Percentiles rank a stretch among this genome's conserved stretches.
phyloP scores from a whole-genome alignment of 2,329 filamentous ascomycete genomes.

The Venturia nashicola region DNA sequence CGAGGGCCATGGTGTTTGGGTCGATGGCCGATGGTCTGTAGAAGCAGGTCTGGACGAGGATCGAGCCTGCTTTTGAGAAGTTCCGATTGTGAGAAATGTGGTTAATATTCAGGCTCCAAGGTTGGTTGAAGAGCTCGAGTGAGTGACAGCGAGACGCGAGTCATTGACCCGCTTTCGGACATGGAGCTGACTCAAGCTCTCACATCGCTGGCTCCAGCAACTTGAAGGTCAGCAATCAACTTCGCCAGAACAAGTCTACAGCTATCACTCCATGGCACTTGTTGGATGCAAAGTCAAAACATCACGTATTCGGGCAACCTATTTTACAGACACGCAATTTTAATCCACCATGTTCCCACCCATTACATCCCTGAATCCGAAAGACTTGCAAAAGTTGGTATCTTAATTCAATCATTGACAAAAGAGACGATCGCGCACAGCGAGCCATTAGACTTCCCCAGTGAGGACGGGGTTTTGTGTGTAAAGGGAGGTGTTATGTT shows the following conservation, averaged over 20 bases:
- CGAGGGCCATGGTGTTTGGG: background rate
- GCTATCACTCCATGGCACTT: too few species aligned
- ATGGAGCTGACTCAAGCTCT: too few species aligned
- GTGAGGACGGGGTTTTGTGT: constrained; percentile 31
- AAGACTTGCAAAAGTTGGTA: background rate
- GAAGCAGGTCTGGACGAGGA: too few species aligned
- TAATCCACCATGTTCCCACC: background rate
- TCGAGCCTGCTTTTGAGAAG: too few species aligned
- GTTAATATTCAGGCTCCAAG: too few species aligned
- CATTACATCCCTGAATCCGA: background rate
- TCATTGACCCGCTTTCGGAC: too few species aligned
- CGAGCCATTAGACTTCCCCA: constrained; percentile 20
- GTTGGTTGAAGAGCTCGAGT: too few species aligned
- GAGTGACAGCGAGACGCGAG: too few species aligned
- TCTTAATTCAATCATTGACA: background rate
- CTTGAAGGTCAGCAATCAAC: too few species aligned
- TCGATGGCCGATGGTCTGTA: background rate
- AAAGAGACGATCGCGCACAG: background rate
- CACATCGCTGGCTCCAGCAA: too few species aligned
- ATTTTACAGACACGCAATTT: background rate
- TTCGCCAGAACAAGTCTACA: too few species aligned
- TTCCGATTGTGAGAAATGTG: too few species aligned
- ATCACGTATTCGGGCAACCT: background rate
- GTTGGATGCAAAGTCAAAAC: background rate
- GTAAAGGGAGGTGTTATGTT: constrained; percentile 27